Evolutionary conservation across 192 early-diverging fungal genomes (phyloP).

Genomic region (Spinellus fusiger): DNA sequence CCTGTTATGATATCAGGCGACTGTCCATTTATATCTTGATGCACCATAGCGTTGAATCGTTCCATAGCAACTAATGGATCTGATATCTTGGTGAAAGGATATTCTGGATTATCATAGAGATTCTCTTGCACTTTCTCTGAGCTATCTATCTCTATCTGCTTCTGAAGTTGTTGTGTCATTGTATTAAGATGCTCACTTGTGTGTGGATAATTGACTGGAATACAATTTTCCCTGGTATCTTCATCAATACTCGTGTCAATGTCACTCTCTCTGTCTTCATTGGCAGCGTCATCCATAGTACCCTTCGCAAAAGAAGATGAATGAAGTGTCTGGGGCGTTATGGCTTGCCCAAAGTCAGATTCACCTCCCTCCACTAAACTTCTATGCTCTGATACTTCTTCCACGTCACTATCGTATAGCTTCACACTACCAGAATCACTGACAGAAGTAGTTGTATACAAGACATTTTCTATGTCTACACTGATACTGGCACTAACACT

Average conservation of each 20-base stretch:
- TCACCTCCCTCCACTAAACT: too few species aligned
- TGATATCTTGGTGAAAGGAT: neutral
- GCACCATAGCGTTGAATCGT: conserved; percentile 12
- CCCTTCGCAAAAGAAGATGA: neutral
- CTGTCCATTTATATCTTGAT: conserved; percentile 2
- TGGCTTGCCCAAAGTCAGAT: too few species aligned
- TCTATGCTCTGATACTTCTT: too few species aligned
- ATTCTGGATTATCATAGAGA: neutral
- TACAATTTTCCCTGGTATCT: neutral
- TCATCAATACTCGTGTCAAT: neutral
- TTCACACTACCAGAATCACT: too few species aligned
- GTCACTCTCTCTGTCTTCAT: neutral
- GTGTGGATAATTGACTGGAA: neutral
- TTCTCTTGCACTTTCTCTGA: conserved; percentile 1
- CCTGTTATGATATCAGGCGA: neutral
- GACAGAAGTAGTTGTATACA: too few species aligned
- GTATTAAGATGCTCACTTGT: neutral
- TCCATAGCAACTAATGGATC: conserved; percentile 14
- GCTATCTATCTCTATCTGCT: neutral
- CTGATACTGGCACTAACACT: too few species aligned
- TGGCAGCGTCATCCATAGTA: neutral
- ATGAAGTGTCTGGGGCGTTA: neutral
- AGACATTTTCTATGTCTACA: too few species aligned
- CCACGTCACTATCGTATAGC: too few species aligned
- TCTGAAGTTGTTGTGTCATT: neutral